These are phyloP conservation scores for Lignosus rhinocerotis DNA, from an alignment of 1,284 basidiomycete genomes.

Conservation along the genomic window DNA sequence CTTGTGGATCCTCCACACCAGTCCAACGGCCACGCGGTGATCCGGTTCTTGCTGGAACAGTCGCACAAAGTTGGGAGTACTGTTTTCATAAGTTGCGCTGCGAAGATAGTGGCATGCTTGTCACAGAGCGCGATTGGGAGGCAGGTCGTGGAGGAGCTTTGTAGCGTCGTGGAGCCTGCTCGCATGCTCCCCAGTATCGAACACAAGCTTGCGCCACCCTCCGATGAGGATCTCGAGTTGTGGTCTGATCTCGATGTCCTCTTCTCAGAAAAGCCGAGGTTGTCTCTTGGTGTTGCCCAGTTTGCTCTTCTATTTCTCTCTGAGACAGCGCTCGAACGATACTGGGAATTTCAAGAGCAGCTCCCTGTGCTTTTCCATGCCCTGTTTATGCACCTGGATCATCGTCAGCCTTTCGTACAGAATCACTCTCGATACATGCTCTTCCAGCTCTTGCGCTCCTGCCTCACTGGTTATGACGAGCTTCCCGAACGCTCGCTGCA, in stretches of 20 bases:
- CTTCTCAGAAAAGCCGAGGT: constrained; percentile 70
- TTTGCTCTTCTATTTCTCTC: constrained; percentile 87
- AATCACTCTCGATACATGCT: constrained; percentile 73
- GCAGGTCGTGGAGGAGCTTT: constrained; percentile 81
- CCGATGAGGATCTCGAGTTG: constrained; percentile 68
- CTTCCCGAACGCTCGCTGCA: constrained; percentile 53
- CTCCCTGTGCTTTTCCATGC: constrained; percentile 81
- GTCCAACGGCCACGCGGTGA: constrained; percentile 77
- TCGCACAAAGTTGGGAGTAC: constrained; percentile 82
- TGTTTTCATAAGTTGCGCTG: constrained; percentile 78
- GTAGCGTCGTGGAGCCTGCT: constrained; percentile 80
- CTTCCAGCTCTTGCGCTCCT: constrained; percentile 79
- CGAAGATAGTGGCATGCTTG: constrained; percentile 83
- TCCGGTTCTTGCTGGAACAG: constrained; percentile 87
- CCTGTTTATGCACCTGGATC: constrained; percentile 83
- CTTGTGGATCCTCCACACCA: constrained; percentile 72
- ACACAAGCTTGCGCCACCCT: constrained; percentile 68
- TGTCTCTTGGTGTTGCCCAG: constrained; percentile 78
- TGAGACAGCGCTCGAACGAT: constrained; percentile 78
- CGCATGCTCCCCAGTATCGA: constrained; percentile 80
- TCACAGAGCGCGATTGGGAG: constrained; percentile 78
- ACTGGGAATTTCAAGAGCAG: constrained; percentile 72
- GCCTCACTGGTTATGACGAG: constrained; percentile 73
- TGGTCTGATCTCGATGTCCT: constrained; percentile 75
- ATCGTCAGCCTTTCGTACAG: constrained; percentile 70